Evolutionary conservation across 169 alveolate species (phyloP), one percentile per base, ranked within the genome.

Genomic region (Neospora caninum): DNA sequence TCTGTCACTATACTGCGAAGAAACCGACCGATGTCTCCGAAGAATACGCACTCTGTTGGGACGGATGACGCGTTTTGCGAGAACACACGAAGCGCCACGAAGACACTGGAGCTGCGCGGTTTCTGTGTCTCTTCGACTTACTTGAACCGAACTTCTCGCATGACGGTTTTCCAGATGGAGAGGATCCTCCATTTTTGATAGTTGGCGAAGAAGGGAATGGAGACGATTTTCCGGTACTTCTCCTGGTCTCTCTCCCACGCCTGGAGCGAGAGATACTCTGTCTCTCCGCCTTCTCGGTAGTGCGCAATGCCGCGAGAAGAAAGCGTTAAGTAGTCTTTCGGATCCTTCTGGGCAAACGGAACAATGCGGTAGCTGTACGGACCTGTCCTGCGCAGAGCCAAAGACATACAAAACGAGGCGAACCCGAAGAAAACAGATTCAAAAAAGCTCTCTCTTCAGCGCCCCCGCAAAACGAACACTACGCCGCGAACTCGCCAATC

Each of bases 241-340:
- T 96, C 97, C 29, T 96, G 96, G 88, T 98, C 99, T 82, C 98
- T 94, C 95, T 97, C 97, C 98, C 98, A 98, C 88, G 97, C 98
- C 83, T 96, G 96, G 34, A 98, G 95, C 20, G 98, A 89, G 87
- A 95, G 64, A 73, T 96, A 97, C 69, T 54, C 88, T 80, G 69
- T 64, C 34, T 34, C 92, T 34, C 54, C 70, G 20, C 82, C 92
- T 25, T 42, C 88, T 43, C 67, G 84, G 83, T 67, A 92, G 92
- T 94, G 96, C 20, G 95, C 83, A n/a, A 95, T 96, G 20, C 96
- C 97, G 31, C 96, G 95, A 42, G 84, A 39, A 92, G 95, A 91
- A 80, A 95, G 93, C 83, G 97, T 95, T 92, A 94, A 70, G 93
- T 94, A 95, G 94, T 95, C 97, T 45, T 94, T 58, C 38, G 95